These are phyloP conservation scores for Parachlorella kessleri DNA, from an alignment of 139 green algal species.

Conservation along the genomic window DNA sequence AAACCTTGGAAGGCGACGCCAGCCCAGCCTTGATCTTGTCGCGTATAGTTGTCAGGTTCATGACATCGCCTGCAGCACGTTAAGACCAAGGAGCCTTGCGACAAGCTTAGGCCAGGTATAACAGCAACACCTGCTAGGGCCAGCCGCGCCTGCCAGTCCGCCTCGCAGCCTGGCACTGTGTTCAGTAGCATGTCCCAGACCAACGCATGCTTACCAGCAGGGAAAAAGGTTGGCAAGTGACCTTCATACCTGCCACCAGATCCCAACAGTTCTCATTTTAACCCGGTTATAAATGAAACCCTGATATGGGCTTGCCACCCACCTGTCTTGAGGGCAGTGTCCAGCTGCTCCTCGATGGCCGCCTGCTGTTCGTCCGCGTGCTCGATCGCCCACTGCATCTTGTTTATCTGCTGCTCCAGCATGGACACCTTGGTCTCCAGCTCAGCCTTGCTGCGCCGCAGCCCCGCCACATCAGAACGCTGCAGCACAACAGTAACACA, in stretches of 20 bases:
- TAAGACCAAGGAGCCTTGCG: too few species aligned
- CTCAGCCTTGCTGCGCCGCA: constrained; percentile 42
- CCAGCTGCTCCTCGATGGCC: constrained; percentile 36
- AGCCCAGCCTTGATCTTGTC: not conserved
- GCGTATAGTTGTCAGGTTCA: constrained; percentile 1
- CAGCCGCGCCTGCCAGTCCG: too few species aligned
- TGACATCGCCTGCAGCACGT: constrained; percentile 30
- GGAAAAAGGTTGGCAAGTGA: too few species aligned
- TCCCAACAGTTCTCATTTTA: too few species aligned
- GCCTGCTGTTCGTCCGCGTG: constrained; percentile 39
- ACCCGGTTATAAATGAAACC: too few species aligned
- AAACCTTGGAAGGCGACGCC: not conserved
- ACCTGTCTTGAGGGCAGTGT: constrained; percentile 14
- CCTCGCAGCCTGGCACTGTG: too few species aligned
- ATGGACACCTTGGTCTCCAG: constrained; percentile 49
- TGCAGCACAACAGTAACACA: not conserved
- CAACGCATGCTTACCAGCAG: too few species aligned
- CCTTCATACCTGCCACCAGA: too few species aligned
- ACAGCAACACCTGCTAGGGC: too few species aligned
- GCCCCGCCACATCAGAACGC: constrained; percentile 27
- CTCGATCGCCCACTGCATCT: constrained; percentile 43
- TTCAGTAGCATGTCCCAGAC: too few species aligned
- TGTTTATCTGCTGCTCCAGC: constrained; percentile 52
- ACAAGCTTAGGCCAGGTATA: too few species aligned
- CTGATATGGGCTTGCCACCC: too few species aligned